These are phyloP conservation scores for Globisporangium carolinianum DNA, from an alignment of 352 stramenopile species.

Conservation along the genomic window DNA sequence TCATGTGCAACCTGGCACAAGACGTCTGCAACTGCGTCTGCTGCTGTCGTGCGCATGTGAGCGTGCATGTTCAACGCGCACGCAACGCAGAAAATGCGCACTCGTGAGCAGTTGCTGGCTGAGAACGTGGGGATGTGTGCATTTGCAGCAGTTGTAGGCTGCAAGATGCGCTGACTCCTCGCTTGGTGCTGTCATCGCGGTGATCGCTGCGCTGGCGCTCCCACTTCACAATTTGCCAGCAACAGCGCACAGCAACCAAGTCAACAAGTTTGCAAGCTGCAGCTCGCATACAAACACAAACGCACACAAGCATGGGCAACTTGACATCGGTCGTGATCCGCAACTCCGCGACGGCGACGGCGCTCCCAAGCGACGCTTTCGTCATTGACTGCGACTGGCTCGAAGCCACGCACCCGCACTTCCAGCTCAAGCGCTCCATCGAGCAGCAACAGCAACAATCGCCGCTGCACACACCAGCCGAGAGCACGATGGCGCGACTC, in stretches of 20 bases:
- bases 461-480: not conserved
- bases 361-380: conserved; percentile 10
- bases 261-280: not conserved
- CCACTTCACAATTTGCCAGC: conserved; percentile 38
- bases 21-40: too few species aligned
- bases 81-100: too few species aligned
- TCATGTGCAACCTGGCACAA: too few species aligned
- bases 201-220: too few species aligned
- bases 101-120: too few species aligned
- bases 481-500: not conserved
- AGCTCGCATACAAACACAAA: conserved; percentile 5
- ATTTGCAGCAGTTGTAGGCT: too few species aligned
- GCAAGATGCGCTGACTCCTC: too few species aligned
- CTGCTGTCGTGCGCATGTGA: too few species aligned
- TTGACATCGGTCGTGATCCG: conserved; percentile 22
- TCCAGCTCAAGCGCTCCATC: not conserved
- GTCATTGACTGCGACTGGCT: conserved; percentile 14
- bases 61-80: too few species aligned
- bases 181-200: too few species aligned
- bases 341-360: conserved; percentile 5
- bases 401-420: conserved; percentile 15
- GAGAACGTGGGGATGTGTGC: too few species aligned
- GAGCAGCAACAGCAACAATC: conserved; percentile 11
- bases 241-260: conserved; percentile 7
- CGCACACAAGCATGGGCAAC: conserved; percentile 32